Conservation (phyloP, 164 flowering plant species). For the Vitis riparia region DNA sequence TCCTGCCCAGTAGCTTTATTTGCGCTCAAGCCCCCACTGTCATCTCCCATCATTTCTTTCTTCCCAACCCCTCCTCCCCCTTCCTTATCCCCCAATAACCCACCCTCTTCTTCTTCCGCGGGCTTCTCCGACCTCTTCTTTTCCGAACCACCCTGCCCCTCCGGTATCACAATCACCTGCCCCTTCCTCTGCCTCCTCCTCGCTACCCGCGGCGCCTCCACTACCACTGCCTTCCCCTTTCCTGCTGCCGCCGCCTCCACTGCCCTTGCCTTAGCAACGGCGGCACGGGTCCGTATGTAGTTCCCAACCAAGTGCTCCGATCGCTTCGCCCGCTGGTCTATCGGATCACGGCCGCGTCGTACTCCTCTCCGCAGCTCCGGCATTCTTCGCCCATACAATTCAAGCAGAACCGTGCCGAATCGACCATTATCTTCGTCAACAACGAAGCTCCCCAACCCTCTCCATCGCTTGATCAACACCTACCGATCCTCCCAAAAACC, state of each 20-base stretch:
- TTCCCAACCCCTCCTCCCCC: conserved; percentile 6
- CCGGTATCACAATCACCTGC: conserved; percentile 26
- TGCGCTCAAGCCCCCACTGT: conserved; percentile 74
- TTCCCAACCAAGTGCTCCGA: conserved; percentile 31
- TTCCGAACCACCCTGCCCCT: conserved; percentile 15
- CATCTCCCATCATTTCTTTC: conserved; percentile 41
- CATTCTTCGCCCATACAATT: conserved; percentile 68
- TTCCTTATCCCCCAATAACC: conserved; percentile 3
- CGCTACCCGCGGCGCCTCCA: conserved; percentile 1
- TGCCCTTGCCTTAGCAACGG: conserved; percentile 48
- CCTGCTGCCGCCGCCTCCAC: conserved; percentile 30
- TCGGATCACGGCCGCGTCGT: conserved; percentile 54
- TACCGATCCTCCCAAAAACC: too few species aligned
- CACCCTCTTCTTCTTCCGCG: conserved; percentile 3
- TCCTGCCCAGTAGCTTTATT: conserved; percentile 67
- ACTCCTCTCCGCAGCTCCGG: conserved; percentile 74
- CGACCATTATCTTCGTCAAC: conserved; percentile 43
- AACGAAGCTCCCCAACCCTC: too few species aligned
- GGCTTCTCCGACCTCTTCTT: neutral
- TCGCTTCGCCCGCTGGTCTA: conserved; percentile 20
- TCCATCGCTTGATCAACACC: too few species aligned
- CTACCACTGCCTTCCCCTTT: conserved; percentile 19
- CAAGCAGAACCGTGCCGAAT: conserved; percentile 16
- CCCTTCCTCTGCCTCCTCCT: conserved; percentile 25
- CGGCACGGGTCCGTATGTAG: conserved; percentile 57